Base-by-base conservation (phyloP, 208 protist species). In the Acanthamoeba lenticulata region DNA sequence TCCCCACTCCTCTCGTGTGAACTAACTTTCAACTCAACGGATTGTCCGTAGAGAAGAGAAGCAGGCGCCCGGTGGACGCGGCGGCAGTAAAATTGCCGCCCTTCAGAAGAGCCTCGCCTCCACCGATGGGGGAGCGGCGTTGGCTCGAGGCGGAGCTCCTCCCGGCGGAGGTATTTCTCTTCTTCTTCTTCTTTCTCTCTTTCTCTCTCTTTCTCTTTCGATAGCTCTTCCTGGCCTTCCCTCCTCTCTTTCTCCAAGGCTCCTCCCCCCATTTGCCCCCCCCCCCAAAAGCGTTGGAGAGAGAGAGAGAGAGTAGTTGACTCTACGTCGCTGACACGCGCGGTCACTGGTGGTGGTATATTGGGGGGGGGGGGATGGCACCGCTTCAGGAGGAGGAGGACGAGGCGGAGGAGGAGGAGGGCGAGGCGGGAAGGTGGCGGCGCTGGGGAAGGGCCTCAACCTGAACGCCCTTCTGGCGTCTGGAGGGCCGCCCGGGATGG, bases 391-490 rank as follows among this genome's bases (percentile, higher is more conserved):
- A 60, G 15, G 21, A 27, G 52, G 21, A 11, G 52, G 21, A 27
- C 52, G 11, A 11, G 11, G 21, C 11, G 15, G 52, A 60, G 21
- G 15, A 60, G 11, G 52, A 60, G 21, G 52, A 67, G 57, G 15
- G n/a, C 57, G 57, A 21, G n/a, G 72, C 24, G 72, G 72, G 38
- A 83, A 85, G 45, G 74, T 85, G 17, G 44, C 74, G 74, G 74
- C 74, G 7, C 32, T 85, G 74, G 74, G 74, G 11, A 38, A 85
- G 44, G 74, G 74, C n/a, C 74, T 85, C 74, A 85, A 85, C 45
- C 44, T 85, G 42, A 85, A 85, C 74, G 74, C 74, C 3, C 44
- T 85, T 17, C 44, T 85, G 32, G 44, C 32, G 0, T n/a, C 44
- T 4, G 74, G 74, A 3, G 42, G 42, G 2, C 74, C 74, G 74